phyloP scores from a whole-genome alignment of 345 rosid species.

The Rhodamnia argentea region DNA sequence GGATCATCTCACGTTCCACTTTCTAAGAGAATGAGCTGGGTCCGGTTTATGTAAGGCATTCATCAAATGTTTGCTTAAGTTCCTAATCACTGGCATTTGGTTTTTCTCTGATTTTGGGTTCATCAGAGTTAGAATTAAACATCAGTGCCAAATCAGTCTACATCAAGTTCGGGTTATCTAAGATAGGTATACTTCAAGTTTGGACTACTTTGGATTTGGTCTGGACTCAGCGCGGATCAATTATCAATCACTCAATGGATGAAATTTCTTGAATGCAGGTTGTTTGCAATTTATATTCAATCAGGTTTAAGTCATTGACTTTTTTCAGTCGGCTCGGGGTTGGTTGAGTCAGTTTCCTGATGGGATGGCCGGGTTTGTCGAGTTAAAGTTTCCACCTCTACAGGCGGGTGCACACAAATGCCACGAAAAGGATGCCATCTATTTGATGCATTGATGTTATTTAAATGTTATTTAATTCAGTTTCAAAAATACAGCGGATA shows the following conservation, averaged over 20 bases:
- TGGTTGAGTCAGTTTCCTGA: neutral
- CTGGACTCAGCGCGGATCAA: neutral
- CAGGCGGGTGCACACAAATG: fast-evolving
- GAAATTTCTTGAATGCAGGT: neutral
- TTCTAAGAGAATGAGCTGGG: neutral
- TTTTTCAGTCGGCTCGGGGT: neutral
- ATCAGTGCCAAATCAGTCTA: neutral
- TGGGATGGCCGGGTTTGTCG: neutral
- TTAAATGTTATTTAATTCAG: neutral
- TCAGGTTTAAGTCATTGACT: neutral
- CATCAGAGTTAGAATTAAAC: neutral
- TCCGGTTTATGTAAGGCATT: neutral
- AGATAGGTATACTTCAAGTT: neutral
- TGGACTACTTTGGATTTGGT: neutral
- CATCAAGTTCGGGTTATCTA: neutral
- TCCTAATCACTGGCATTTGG: neutral
- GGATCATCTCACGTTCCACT: neutral
- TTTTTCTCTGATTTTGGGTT: neutral
- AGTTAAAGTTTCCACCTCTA: neutral
- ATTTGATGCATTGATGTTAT: neutral
- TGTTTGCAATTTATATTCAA: neutral
- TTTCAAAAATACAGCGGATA: neutral
- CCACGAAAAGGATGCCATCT: neutral
- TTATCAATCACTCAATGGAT: neutral
- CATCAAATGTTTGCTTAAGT: neutral